Evolutionary conservation across 257 asterid species (phyloP).

Genomic region (Solanum rostratum): DNA sequence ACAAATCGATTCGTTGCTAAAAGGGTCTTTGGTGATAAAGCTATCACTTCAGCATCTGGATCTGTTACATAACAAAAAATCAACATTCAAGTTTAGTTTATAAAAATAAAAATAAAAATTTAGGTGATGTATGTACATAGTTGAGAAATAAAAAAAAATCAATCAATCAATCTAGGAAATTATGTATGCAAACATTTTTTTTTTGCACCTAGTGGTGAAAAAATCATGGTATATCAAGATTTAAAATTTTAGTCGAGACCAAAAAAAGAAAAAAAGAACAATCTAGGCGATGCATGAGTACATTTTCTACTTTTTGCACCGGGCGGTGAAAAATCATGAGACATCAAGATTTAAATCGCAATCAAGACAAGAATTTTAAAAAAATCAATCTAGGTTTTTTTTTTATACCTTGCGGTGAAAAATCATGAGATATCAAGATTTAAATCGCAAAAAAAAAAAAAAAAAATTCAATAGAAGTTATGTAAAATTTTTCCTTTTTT

Average conservation of each 20-base stretch:
- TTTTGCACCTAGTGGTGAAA: neutral
- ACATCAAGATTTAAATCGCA: neutral
- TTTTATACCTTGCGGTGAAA: neutral
- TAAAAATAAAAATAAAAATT: neutral
- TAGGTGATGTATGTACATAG: neutral
- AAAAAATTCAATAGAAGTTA: neutral
- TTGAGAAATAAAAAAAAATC: neutral
- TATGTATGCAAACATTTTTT: neutral
- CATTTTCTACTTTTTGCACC: neutral
- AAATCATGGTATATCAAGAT: neutral
- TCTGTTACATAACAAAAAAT: slow-evolving; percentile 22
- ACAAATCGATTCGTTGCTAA: slow-evolving; percentile 70
- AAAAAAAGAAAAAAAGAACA: neutral
- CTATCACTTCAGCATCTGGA: slow-evolving; percentile 87
- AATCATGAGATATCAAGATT: neutral
- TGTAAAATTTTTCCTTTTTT: neutral
- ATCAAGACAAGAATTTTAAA: neutral
- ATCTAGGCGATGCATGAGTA: neutral
- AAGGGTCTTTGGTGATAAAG: slow-evolving; percentile 62
- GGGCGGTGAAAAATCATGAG: neutral
- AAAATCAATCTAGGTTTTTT: neutral
- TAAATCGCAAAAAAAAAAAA: neutral
- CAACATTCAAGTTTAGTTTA: neutral
- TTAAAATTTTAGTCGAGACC: neutral
- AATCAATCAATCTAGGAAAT: neutral